Conservation (phyloP, 2,329 filamentous ascomycete species). For the Xylaria sp. region DNA sequence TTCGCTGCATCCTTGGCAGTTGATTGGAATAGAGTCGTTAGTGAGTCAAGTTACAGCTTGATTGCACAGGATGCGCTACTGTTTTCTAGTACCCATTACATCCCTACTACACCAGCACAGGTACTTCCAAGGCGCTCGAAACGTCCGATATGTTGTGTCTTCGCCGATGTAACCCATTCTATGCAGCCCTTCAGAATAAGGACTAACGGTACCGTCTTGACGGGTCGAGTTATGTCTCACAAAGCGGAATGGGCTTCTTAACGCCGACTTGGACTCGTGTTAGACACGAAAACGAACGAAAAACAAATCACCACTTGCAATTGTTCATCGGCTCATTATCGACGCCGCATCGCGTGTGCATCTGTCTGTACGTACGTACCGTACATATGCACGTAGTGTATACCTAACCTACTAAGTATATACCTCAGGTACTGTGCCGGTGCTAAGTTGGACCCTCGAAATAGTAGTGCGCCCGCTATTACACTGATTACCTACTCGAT, state of each 20-base stretch:
- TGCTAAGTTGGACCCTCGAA: constrained; percentile 18
- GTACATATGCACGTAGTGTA: too few relatives aligned
- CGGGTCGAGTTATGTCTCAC: constrained; percentile 1
- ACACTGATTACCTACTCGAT: too few relatives aligned
- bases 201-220: not conserved
- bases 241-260: not conserved
- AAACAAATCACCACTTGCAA: not conserved
- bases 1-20: constrained; percentile 10
- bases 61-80: not conserved
- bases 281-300: not conserved
- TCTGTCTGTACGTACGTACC: not conserved
- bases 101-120: not conserved
- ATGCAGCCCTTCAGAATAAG: constrained; percentile 1
- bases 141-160: not conserved
- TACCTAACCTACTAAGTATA: too few relatives aligned
- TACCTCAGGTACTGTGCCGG: not conserved
- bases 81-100: not conserved
- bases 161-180: constrained; percentile 3
- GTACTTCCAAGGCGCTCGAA: not conserved
- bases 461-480: constrained; percentile 1
- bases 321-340: not conserved
- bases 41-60: not conserved
- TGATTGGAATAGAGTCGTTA: not conserved
- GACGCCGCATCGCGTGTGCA: constrained; percentile 2
- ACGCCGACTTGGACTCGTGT: not conserved